A percentile compares a stretch with the other conserved stretches of the same genome.
Evolutionary conservation across 2,329 filamentous ascomycete species (phyloP).

Genomic region (Diaporthe citrichinensis): DNA sequence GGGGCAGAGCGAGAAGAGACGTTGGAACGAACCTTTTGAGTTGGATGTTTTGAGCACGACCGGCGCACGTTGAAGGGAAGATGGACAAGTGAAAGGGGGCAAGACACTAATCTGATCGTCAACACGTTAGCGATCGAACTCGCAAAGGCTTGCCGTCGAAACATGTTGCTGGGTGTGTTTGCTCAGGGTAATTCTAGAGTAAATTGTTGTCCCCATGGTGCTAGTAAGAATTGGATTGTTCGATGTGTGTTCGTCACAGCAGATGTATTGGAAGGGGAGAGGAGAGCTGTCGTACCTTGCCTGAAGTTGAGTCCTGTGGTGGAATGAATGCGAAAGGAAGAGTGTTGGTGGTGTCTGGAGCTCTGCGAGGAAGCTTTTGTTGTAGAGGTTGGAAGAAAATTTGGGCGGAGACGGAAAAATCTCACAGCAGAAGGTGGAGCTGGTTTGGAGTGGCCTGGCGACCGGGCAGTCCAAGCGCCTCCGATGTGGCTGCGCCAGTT

Average conservation of each 20-base stretch:
- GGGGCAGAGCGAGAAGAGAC: constrained; percentile 41
- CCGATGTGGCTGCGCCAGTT: constrained; percentile 8
- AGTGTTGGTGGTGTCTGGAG: constrained; percentile 14
- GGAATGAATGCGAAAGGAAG: constrained; percentile 18
- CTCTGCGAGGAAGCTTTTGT: constrained; percentile 24
- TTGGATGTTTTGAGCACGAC: neutral
- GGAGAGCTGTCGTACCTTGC: constrained; percentile 48
- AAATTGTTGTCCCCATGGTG: constrained; percentile 67
- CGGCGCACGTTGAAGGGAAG: constrained; percentile 17
- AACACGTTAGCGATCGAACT: constrained; percentile 26
- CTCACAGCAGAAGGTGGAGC: constrained; percentile 23
- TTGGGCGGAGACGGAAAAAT: constrained; percentile 40
- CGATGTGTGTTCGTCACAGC: constrained; percentile 62
- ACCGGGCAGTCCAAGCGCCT: neutral
- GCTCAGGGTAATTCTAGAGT: constrained; percentile 71
- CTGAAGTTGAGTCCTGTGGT: constrained; percentile 34
- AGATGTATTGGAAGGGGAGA: constrained; percentile 43
- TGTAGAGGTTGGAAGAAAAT: constrained; percentile 22
- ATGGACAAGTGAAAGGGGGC: neutral
- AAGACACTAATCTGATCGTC: constrained; percentile 31
- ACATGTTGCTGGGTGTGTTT: constrained; percentile 47
- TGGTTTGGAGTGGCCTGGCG: neutral
- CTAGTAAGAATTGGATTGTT: constrained; percentile 77
- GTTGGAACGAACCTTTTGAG: constrained; percentile 62
- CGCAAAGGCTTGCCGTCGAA: neutral